Evolutionary conservation across 2,329 filamentous ascomycete genomes (phyloP), one percentile per base, ranked within the genome.

Genomic region (Sclerotinia borealis): DNA sequence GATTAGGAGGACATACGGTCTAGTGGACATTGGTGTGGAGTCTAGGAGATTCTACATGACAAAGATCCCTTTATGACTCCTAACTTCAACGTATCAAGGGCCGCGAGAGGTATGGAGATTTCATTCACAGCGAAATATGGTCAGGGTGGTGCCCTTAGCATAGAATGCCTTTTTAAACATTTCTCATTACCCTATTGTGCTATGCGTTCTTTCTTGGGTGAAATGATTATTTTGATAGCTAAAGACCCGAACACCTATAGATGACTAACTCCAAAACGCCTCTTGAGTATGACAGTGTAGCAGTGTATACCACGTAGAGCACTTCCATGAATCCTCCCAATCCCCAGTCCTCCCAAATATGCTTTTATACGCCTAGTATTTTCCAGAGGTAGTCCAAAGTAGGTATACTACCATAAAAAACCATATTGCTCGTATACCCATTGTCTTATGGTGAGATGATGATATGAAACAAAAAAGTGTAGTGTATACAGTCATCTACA

Each of bases 11-110:
- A 39, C 29, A 63, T 41, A 34, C 43, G 47, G 37, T 59, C 62
- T 41, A 47, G 63, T 61, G 59, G 55, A 62, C 60, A 62, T 59
- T 68, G 61, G 63, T 62, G 56, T 61, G 65, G 64, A 66, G 63
- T 63, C 25, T 47, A 63, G 61, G 45, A 59, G 54, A 62, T 65
- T 63, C 59, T 61, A 56, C 61, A 41, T 41, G 45, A 37, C 31
- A 34, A 45, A 56, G 37, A 39, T 43, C 15, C 47, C 37, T 41
- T 47, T n/a, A 36, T 62, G 15, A 49, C 41, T n/a, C 51, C 41
- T 34, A 61, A 45, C 27, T 10, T 45, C 39, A 52, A 36, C 25
- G 49, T 25, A 47, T 61, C n/a, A 34, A 55, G 37, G n/a, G n/a
- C 39, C 45, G 29, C 29, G 31, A 47, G 31, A 54, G 19, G 29